Evolutionary conservation across 345 rosid species (phyloP), one percentile per base, ranked within the genome.

Genomic region (Jatropha curcas): DNA sequence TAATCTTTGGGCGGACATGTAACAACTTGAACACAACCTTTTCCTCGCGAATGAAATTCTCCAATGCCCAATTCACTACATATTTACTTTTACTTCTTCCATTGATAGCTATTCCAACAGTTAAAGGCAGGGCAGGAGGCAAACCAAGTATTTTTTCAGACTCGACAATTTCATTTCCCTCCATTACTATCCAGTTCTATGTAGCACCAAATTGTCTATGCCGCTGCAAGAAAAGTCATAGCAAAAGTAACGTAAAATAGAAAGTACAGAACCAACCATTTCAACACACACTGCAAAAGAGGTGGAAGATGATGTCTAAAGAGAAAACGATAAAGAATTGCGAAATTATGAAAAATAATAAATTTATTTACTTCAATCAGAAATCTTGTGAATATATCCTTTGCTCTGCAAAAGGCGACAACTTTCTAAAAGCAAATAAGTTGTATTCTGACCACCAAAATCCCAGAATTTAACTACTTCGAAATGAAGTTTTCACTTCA

Each of bases 71-170:
- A 52, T 41, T 65, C 48, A 77, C 84, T 3, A 83, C 69, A 70
- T 82, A 75, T 77, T 82, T 90, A 86, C 97, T 87, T 72, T 77
- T 85, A 48, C 79, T 77, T 53, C 77, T 85, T 34, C 97, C 98
- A 64, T 89, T 83, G 62, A 94, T 78, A 30, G 98, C 97, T 75
- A 89, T 80, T 14, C 86, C 93, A 34, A 90, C 73, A 24, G 66
- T 73, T 61, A 85, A 75, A 70, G 84, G 79, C 9, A 72, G 84
- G 37, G 82, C 73, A 65, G 83, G 71, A 59, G 89, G 86, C 76
- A 79, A 72, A 12, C 70, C 76, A 62, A 62, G 39, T 13, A 57
- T 74, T 48, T 28, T 53, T 68, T 68, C 68, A 9, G 59, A 66
- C 76, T 78, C 82, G 60, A 59, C 56, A 24, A 78, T 80, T 67